Percentiles rank a stretch among this genome's conserved stretches.
These are phyloP conservation scores for Celoporthe dispersa DNA, from an alignment of 2,329 filamentous ascomycete species.

Conservation along the genomic window DNA sequence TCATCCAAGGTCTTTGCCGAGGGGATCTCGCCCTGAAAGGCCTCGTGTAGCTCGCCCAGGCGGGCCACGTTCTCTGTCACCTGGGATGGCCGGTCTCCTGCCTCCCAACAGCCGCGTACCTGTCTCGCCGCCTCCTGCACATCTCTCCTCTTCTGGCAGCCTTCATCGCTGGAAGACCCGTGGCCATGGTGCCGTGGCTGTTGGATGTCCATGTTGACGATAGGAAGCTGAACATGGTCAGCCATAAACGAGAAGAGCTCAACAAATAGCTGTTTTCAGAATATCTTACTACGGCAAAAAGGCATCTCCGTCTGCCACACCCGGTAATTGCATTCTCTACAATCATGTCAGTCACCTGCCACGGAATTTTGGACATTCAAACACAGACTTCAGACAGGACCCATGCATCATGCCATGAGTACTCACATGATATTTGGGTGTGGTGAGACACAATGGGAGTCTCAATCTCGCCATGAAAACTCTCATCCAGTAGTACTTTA, in stretches of 20 bases:
- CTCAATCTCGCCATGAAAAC: neutral
- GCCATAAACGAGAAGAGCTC: neutral
- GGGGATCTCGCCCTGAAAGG: neutral
- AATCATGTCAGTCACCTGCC: neutral
- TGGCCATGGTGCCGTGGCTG: neutral
- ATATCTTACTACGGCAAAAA: neutral
- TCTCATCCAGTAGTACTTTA: neutral
- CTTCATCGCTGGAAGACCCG: neutral
- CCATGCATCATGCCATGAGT: neutral
- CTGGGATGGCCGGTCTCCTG: neutral
- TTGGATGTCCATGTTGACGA: neutral
- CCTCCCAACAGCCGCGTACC: neutral
- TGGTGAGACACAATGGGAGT: neutral
- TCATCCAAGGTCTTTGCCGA: neutral
- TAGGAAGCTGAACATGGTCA: neutral
- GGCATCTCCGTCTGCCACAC: neutral
- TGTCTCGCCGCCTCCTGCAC: neutral
- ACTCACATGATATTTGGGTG: conserved; percentile 1
- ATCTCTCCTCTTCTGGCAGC: neutral
- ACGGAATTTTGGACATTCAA: neutral
- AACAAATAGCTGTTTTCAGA: too few species aligned
- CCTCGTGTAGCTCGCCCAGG: neutral
- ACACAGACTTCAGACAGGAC: neutral
- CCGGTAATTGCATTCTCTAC: neutral
- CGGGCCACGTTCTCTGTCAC: neutral